Base-by-base conservation (phyloP, 495 filamentous ascomycete genomes). In the Staphylotrichum tortipilum region DNA sequence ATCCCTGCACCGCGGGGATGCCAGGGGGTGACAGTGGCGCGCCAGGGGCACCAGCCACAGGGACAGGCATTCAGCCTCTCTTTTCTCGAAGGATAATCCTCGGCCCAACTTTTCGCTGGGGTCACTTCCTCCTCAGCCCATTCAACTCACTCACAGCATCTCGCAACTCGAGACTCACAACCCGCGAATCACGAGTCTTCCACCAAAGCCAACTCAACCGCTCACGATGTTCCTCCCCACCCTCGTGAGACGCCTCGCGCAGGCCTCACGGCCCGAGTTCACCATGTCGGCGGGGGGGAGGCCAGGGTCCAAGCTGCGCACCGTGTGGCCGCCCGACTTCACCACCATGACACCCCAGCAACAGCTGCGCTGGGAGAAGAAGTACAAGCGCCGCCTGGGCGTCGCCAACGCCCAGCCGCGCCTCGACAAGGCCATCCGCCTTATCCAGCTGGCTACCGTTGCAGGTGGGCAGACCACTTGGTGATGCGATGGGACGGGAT, bases 321-420 rank as follows among this genome's bases (percentile, higher is more conserved):
- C 83, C 51, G 67, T 79, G 65, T 99, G 94, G 94, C 92, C 92
- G 18, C 92, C 92, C 2, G 88, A 96, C 65, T 89, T 97, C 74
- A 69, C 70, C 42, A 83, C 86, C 60, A 78, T 99, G 42, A 80
- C 82, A 4, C 67, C 71, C 14, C 89, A 85, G 62, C 83, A 97
- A 57, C 85, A 96, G 63, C 92, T 97, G 68, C 78, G 82, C 5
- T 79, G 90, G 50, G 88, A 94, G 64, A 79, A 82, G 47, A 78
- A 81, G 51, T 87, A 85, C 65, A 82, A 84, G 51, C 74, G 85
- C 29, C 75, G 84, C 50, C 62, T 81, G 34, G 74, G 73, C 62
- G 76, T 95, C 52, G 89, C 88, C 57, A 87, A 79, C 61, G 77
- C 78, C 10, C 74, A 86, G 30, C 89, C 89, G 2, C 69, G 74